These are phyloP conservation scores for Mariannaea sp. DNA, from an alignment of 2,329 filamentous ascomycete species.

Conservation along the genomic window DNA sequence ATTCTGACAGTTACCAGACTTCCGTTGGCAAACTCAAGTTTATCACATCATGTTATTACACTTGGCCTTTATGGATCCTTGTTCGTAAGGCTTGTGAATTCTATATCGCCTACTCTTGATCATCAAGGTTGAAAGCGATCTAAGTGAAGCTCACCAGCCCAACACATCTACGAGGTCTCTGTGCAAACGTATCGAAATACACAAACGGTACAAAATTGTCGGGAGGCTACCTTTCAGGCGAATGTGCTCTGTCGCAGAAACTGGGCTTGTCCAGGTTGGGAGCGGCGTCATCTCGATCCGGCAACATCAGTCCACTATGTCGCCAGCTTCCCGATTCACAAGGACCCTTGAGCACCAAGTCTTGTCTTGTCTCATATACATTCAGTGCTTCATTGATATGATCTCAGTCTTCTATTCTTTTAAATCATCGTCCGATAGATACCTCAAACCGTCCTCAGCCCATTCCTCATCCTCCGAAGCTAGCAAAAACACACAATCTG, in stretches of 20 bases:
- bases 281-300: slow-evolving; percentile 37
- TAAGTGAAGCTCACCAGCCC: not conserved
- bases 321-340: slow-evolving; percentile 18
- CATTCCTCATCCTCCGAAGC: not conserved
- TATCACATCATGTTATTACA: no score
- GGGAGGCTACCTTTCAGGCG: slow-evolving; percentile 24
- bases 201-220: slow-evolving; percentile 16
- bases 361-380: not conserved
- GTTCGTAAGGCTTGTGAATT: slow-evolving; percentile 3
- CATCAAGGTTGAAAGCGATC: not conserved
- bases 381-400: not conserved
- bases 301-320: slow-evolving; percentile 38
- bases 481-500: not conserved
- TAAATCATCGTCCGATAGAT: not conserved
- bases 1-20: not conserved
- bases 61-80: not conserved
- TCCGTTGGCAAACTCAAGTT: no score
- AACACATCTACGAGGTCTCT: not conserved
- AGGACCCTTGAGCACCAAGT: not conserved
- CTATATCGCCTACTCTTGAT: not conserved
- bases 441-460: not conserved
- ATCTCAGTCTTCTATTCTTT: not conserved
- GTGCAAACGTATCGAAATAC: slow-evolving; percentile 1
- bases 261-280: slow-evolving; percentile 26
- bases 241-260: slow-evolving; percentile 28